These are phyloP conservation scores for Cubamyces sp. DNA, from an alignment of 768 basidiomycete genomes.

Conservation along the genomic window DNA sequence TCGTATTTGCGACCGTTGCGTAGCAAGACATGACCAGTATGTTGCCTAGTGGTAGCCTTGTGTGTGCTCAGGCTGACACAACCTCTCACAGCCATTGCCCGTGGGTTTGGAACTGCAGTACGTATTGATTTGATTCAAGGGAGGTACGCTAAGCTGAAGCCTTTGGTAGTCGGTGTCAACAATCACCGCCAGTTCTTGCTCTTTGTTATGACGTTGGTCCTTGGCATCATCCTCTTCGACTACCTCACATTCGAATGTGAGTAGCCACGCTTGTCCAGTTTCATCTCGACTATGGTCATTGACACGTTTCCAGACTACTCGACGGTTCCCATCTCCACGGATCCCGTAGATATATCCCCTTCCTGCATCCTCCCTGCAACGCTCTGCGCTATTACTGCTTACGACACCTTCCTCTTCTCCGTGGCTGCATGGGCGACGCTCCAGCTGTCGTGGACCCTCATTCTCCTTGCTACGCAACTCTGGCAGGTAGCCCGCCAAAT, in stretches of 20 bases:
- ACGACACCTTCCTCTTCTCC: slow-evolving; percentile 84
- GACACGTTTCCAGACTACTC: slow-evolving; percentile 55
- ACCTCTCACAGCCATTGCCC: slow-evolving; percentile 79
- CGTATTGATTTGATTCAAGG: slow-evolving; percentile 29
- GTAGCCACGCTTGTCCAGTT: slow-evolving; percentile 34
- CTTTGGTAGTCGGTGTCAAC: slow-evolving; percentile 72
- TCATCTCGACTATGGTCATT: background rate
- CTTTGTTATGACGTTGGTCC: slow-evolving; percentile 86
- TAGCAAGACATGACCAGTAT: slow-evolving; percentile 92
- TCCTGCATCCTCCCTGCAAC: slow-evolving; percentile 70
- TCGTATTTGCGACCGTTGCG: slow-evolving; percentile 86
- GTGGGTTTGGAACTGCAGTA: slow-evolving; percentile 99
- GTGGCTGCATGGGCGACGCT: slow-evolving; percentile 87
- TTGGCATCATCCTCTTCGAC: slow-evolving; percentile 81
- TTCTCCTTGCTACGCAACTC: slow-evolving; percentile 83
- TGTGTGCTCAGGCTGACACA: slow-evolving; percentile 6
- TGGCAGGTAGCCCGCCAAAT: slow-evolving; percentile 95
- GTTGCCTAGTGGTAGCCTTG: slow-evolving; percentile 33
- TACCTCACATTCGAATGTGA: slow-evolving; percentile 82
- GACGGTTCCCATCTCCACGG: slow-evolving; percentile 42
- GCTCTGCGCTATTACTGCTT: slow-evolving; percentile 70
- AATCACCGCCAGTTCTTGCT: slow-evolving; percentile 96
- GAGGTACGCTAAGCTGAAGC: slow-evolving; percentile 9
- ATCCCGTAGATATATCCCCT: slow-evolving; percentile 46
- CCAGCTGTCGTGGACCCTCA: slow-evolving; percentile 92